Evolutionary conservation across 2,329 filamentous ascomycete species (phyloP).

Genomic region (Eurotiales sp.): DNA sequence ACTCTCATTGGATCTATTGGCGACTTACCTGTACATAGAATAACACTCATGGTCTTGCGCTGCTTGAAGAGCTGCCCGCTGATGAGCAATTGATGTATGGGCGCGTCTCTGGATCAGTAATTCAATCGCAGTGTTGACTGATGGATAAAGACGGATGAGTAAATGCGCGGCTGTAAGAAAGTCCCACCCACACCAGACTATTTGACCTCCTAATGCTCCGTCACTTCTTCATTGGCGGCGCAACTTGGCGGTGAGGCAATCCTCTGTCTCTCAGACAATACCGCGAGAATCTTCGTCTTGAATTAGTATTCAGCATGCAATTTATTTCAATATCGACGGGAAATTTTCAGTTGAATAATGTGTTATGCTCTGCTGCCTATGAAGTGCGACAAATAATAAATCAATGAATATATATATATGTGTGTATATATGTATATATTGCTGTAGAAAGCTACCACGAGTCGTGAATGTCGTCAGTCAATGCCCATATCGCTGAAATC

Average conservation of each 20-base stretch:
- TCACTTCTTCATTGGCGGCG: neutral
- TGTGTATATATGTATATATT: too few relatives aligned
- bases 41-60: conserved; percentile 55
- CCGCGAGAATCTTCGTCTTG: too few relatives aligned
- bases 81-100: neutral
- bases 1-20: too few relatives aligned
- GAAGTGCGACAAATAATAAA: too few relatives aligned
- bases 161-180: neutral
- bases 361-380: too few relatives aligned
- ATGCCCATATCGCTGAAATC: neutral
- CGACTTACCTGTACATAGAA: conserved; percentile 60
- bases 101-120: neutral
- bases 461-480: too few relatives aligned
- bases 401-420: too few relatives aligned
- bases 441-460: too few relatives aligned
- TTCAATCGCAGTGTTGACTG: neutral
- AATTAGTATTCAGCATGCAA: too few relatives aligned
- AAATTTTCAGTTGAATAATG: too few relatives aligned
- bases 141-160: neutral
- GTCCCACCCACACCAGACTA: neutral
- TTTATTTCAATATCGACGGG: too few relatives aligned
- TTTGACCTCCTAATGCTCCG: neutral
- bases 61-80: neutral
- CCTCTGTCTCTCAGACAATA: too few relatives aligned
- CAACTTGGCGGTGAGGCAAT: neutral